Conservation (phyloP, 1,284 basidiomycete species). For the Takashimella tepidaria region DNA sequence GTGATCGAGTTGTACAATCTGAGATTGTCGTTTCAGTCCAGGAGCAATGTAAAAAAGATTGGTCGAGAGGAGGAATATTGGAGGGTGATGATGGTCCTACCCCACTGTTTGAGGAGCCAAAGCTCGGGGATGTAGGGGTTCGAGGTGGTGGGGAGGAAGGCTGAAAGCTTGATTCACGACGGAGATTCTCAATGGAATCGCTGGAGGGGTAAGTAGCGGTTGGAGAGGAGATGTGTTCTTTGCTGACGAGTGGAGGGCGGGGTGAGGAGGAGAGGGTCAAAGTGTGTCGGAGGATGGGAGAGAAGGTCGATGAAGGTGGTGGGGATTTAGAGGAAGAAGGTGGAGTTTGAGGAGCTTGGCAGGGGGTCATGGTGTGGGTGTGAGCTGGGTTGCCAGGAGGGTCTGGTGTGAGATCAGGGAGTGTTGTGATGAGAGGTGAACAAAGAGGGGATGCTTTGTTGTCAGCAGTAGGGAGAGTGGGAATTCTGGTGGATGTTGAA, state of each 20-base stretch:
- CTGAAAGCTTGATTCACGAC: neutral
- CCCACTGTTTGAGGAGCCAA: too few relatives aligned
- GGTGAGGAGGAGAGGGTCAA: neutral
- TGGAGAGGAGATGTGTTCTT: neutral
- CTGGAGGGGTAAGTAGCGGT: neutral
- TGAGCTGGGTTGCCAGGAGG: too few relatives aligned
- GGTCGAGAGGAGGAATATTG: neutral
- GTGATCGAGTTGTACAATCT: neutral
- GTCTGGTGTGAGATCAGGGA: too few relatives aligned
- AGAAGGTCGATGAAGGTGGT: neutral
- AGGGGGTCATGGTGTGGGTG: too few relatives aligned
- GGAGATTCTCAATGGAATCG: neutral
- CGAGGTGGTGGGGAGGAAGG: neutral
- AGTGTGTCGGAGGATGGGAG: neutral
- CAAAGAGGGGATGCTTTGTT: too few relatives aligned
- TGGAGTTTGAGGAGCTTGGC: neutral
- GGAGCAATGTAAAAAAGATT: slow-evolving; percentile 5
- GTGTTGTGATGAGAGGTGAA: too few relatives aligned
- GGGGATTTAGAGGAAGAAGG: neutral
- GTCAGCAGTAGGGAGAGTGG: too few relatives aligned
- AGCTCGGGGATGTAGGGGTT: neutral
- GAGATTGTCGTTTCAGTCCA: neutral
- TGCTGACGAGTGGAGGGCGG: neutral
- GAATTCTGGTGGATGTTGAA: too few relatives aligned
- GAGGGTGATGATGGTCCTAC: slow-evolving; percentile 1